Evolutionary conservation across 2,329 filamentous ascomycete genomes (phyloP), one percentile per base, ranked within the genome.

Genomic region (Cercospora sp.): DNA sequence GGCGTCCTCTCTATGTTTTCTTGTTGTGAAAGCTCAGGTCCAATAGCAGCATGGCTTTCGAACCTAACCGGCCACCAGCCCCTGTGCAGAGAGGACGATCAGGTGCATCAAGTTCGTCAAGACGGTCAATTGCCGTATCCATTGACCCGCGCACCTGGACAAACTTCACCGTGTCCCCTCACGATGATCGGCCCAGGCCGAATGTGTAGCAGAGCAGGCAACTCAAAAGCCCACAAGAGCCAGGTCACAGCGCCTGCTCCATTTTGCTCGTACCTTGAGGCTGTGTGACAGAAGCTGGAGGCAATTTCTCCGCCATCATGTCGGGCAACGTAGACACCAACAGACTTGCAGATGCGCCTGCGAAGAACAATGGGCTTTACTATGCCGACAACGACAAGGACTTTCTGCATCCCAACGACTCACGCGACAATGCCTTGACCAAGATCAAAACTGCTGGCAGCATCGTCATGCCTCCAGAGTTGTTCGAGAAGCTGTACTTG

Each of bases 401-500:
- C 23, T 53, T 53, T n/a, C 48, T 61, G n/a, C 64, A 53, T 23
- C 23, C 65, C 42, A 63, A 67, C 33, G 65, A 67, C 18, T 59
- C 60, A 9, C 59, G 73, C 6, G 79, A 79, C 10, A 72, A 77
- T 66, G 81, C 82, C 5, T 71, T 84, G 51, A 75, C 74, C 60
- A 78, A 79, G 51, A 82, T 84, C 69, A 78, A 80, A n/a, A 86
- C 85, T 1, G 83, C 84, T 28, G 84, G 84, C 65, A 85, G 83
- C 74, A 80, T 85, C 48, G 84, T 83, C 42, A 85, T 85, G 70
- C 82, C 81, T 2, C 84, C 84, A 1, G 83, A 85, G 70, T 78
- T 84, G 2, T 85, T 85, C 71, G 83, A 85, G 75, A 85, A 84
- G 75, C 78, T 85, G 39, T 85, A 85, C 67, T 78, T 85, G 1